These are phyloP conservation scores for Neobulgaria alba DNA, from an alignment of 2,329 filamentous ascomycete species.

Conservation along the genomic window DNA sequence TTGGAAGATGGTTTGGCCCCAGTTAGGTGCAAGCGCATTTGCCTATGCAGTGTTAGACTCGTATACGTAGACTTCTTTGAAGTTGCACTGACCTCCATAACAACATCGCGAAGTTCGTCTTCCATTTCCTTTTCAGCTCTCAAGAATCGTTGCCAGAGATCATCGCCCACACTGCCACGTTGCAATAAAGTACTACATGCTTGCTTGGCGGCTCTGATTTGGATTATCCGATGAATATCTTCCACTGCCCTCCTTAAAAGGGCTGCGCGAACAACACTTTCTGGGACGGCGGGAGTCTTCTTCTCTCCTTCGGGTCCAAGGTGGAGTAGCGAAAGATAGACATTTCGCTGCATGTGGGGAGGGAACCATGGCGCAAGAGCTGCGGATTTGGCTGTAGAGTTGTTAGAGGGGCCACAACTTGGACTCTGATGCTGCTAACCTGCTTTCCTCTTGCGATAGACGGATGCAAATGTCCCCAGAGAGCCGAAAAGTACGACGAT, in stretches of 20 bases:
- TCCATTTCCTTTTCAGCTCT: slow-evolving; percentile 97
- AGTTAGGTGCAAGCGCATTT: slow-evolving; percentile 78
- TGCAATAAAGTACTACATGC: slow-evolving; percentile 77
- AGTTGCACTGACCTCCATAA: slow-evolving; percentile 67
- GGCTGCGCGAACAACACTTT: slow-evolving; percentile 79
- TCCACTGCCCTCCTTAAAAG: slow-evolving; percentile 83
- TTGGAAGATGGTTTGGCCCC: slow-evolving; percentile 95
- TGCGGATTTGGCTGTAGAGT: slow-evolving; percentile 57
- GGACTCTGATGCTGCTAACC: slow-evolving; percentile 41
- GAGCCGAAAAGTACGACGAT: slow-evolving; percentile 79
- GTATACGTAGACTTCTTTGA: not conserved
- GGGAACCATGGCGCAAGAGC: slow-evolving; percentile 93
- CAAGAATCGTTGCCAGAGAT: slow-evolving; percentile 87
- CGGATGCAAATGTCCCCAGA: slow-evolving; percentile 81
- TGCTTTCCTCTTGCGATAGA: slow-evolving; percentile 90
- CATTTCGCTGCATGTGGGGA: slow-evolving; percentile 80
- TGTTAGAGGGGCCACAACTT: not conserved
- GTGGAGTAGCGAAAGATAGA: slow-evolving; percentile 89
- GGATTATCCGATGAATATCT: slow-evolving; percentile 85
- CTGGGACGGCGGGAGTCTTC: slow-evolving; percentile 64
- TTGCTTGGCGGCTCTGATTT: slow-evolving; percentile 81
- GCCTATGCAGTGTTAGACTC: slow-evolving; percentile 49
- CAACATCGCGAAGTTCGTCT: slow-evolving; percentile 88
- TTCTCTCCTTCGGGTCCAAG: slow-evolving; percentile 57
- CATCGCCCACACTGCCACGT: slow-evolving; percentile 88